Evolutionary conservation across 208 protist genomes (phyloP).

Genomic region (Trichomonas gallinae): DNA sequence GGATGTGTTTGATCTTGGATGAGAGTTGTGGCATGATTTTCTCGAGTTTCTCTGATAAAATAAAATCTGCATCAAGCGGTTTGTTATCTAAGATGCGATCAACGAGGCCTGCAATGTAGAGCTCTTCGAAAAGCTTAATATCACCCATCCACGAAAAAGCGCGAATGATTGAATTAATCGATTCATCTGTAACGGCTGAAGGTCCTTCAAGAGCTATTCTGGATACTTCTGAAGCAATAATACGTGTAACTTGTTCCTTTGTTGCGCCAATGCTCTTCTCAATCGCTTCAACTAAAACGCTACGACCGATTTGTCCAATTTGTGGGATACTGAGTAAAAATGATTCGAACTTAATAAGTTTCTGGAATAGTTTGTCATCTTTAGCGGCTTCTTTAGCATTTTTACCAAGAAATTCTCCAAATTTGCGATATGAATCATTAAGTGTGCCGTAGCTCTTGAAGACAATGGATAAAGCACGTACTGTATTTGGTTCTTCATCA

Average conservation of each 20-base stretch:
- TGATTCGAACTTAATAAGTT: not conserved
- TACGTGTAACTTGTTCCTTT: not conserved
- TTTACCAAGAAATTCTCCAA: not conserved
- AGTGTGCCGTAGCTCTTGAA: not conserved
- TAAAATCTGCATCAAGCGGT: not conserved
- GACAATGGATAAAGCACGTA: not conserved
- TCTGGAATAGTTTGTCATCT: not conserved
- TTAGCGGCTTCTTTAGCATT: not conserved
- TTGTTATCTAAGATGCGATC: not conserved
- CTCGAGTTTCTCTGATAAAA: not conserved
- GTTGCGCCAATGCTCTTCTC: not conserved
- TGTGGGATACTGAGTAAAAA: not conserved
- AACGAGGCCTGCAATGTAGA: not conserved
- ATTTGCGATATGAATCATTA: not conserved
- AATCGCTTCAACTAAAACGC: not conserved
- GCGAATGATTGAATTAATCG: not conserved
- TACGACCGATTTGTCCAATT: not conserved
- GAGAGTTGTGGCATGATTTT: not conserved
- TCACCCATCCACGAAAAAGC: not conserved
- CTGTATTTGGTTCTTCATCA: not conserved
- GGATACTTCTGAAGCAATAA: not conserved
- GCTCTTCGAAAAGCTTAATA: not conserved
- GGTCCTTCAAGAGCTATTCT: not conserved
- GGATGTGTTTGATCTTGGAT: not conserved
- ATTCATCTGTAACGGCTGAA: not conserved